Percentiles rank a stretch among this genome's conserved stretches.
Conservation (phyloP, 2,329 filamentous ascomycete species). For the Arthrobotrys iridis region DNA sequence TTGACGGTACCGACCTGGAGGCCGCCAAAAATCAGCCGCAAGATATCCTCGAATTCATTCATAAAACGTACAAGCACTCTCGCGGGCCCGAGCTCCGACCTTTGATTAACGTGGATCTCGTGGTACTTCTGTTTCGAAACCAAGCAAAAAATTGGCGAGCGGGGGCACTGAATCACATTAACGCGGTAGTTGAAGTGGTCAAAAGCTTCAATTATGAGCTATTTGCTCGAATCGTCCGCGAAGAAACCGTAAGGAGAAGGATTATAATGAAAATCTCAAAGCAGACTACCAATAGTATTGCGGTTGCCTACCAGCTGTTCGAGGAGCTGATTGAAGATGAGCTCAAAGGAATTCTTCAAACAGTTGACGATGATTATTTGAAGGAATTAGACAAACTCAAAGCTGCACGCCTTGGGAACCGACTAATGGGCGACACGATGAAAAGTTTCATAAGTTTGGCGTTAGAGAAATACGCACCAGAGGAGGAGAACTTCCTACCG, state of each 20-base stretch:
- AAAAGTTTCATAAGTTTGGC: too few species aligned
- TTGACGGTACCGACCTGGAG: background rate
- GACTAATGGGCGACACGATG: too few species aligned
- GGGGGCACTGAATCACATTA: constrained; percentile 66
- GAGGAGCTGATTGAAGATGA: constrained; percentile 66
- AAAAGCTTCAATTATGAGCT: constrained; percentile 62
- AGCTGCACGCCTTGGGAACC: too few species aligned
- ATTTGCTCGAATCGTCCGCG: constrained; percentile 63
- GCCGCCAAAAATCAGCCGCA: constrained; percentile 36
- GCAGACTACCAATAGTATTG: constrained; percentile 64
- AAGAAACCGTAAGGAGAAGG: constrained; percentile 62
- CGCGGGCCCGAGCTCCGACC: constrained; percentile 69
- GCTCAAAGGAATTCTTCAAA: background rate
- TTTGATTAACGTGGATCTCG: constrained; percentile 63
- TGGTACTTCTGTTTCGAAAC: constrained; percentile 64
- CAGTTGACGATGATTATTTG: constrained; percentile 2
- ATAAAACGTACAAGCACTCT: constrained; percentile 62
- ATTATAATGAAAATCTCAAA: constrained; percentile 64
- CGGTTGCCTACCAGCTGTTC: constrained; percentile 65
- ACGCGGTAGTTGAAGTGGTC: constrained; percentile 17
- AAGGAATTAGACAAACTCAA: background rate
- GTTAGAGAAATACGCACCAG: too few species aligned
- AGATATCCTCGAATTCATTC: constrained; percentile 65
- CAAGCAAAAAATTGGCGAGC: constrained; percentile 68
- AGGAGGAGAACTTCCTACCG: too few species aligned